Conservation (phyloP, 2,329 filamentous ascomycete genomes). For the Byssoonygena ceratinophila region DNA sequence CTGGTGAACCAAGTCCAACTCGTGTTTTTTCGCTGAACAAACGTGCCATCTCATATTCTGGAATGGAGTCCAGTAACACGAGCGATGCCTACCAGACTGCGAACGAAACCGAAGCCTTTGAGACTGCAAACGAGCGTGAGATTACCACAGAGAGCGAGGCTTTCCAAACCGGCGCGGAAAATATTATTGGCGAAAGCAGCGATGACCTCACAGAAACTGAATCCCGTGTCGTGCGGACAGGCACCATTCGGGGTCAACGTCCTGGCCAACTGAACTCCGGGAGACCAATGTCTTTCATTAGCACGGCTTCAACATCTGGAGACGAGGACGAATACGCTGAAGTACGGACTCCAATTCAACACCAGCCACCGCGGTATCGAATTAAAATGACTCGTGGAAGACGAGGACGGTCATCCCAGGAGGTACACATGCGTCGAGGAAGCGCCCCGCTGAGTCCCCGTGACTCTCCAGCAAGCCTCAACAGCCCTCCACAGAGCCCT, state of each 20-base stretch:
- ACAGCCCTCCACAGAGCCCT: slow-evolving; percentile 28
- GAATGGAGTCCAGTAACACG: slow-evolving; percentile 36
- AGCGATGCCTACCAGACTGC: slow-evolving; percentile 70
- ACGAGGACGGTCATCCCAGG: slow-evolving; percentile 44
- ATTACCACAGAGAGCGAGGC: slow-evolving; percentile 77
- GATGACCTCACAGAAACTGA: slow-evolving; percentile 84
- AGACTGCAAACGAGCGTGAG: slow-evolving; percentile 66
- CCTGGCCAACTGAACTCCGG: neutral
- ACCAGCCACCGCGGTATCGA: slow-evolving; percentile 58
- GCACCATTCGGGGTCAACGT: slow-evolving; percentile 8
- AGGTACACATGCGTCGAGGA: slow-evolving; percentile 32
- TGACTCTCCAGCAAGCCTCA: slow-evolving; percentile 44
- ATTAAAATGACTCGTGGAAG: slow-evolving; percentile 59
- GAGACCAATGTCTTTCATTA: slow-evolving; percentile 53
- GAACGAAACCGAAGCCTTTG: slow-evolving; percentile 60
- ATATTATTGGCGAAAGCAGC: slow-evolving; percentile 56
- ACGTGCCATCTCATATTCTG: slow-evolving; percentile 6
- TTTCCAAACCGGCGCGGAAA: slow-evolving; percentile 87
- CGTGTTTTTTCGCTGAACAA: slow-evolving; percentile 20
- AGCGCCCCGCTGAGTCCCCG: slow-evolving; percentile 34
- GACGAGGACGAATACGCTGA: slow-evolving; percentile 60
- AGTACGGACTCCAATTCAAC: slow-evolving; percentile 53
- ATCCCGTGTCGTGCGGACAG: slow-evolving; percentile 34
- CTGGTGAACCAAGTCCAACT: slow-evolving; percentile 49
- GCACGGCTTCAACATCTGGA: slow-evolving; percentile 79